Evolutionary conservation across 176 grass and related monocot genomes (phyloP).

Genomic region (Zoysia japonica): DNA sequence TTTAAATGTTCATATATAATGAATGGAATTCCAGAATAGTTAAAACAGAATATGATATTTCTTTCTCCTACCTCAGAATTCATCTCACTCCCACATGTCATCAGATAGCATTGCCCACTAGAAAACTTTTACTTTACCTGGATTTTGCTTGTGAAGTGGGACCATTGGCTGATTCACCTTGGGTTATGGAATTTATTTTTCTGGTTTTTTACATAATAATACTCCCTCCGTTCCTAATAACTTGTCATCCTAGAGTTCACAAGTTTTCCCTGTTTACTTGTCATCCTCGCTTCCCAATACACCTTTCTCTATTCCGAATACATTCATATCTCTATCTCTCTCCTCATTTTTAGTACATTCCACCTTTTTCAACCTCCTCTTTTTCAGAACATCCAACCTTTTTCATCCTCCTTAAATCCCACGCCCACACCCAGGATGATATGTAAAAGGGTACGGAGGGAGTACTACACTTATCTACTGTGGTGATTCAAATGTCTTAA

Average conservation of each 20-base stretch:
- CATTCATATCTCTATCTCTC: too few species aligned
- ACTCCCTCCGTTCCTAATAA: too few species aligned
- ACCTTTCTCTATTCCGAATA: too few species aligned
- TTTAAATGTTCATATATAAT: conserved; percentile 3
- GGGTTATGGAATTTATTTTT: neutral
- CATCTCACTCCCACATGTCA: neutral
- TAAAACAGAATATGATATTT: neutral
- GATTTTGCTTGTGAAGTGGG: neutral
- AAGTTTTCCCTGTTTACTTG: too few species aligned
- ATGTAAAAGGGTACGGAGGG: too few species aligned
- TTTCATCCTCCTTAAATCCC: too few species aligned
- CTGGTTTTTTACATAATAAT: neutral
- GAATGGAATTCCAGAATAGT: neutral
- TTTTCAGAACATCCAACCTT: too few species aligned
- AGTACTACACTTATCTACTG: neutral
- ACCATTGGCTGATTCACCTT: neutral
- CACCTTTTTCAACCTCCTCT: too few species aligned
- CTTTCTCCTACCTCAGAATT: conserved; percentile 7
- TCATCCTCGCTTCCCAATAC: too few species aligned
- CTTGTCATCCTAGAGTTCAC: too few species aligned
- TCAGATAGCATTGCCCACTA: neutral
- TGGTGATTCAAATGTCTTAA: conserved; percentile 5
- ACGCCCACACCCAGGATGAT: too few species aligned
- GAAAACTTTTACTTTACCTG: neutral
- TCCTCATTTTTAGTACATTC: too few species aligned